These are phyloP conservation scores for Combretum micranthum DNA, from an alignment of 345 rosid genomes.

Conservation along the genomic window DNA sequence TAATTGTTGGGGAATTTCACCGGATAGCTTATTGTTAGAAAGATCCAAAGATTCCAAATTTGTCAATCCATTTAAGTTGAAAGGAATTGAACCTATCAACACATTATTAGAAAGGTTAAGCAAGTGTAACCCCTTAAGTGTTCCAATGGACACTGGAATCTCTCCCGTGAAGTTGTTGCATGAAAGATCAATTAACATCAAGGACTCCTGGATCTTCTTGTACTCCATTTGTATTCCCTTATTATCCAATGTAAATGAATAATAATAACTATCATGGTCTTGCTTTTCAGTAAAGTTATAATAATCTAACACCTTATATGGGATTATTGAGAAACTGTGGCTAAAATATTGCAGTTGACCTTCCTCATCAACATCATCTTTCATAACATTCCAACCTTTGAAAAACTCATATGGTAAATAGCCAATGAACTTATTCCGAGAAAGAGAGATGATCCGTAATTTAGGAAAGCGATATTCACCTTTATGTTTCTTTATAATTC, in stretches of 20 bases:
- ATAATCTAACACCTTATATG: no score
- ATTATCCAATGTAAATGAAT: neutral
- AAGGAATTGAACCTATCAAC: slow-evolving; percentile 1
- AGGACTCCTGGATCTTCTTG: neutral
- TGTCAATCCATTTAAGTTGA: neutral
- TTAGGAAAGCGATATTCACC: neutral
- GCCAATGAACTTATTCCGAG: slow-evolving; percentile 9
- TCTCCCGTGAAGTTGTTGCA: slow-evolving; percentile 9
- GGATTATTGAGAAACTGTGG: no score
- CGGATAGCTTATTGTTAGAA: slow-evolving; percentile 3
- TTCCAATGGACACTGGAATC: slow-evolving; percentile 9
- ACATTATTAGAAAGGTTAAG: slow-evolving; percentile 10
- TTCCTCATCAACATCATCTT: neutral
- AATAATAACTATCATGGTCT: neutral
- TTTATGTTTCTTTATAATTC: neutral
- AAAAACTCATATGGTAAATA: slow-evolving; percentile 11
- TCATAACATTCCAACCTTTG: slow-evolving; percentile 15
- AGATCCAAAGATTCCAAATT: slow-evolving; percentile 9
- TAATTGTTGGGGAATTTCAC: slow-evolving; percentile 9
- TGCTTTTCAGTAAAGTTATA: no score
- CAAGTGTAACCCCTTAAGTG: neutral
- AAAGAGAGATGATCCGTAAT: slow-evolving; percentile 12
- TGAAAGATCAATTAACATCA: slow-evolving; percentile 1
- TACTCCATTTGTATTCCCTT: neutral
- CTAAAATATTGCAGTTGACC: neutral